Base-by-base conservation (phyloP, 345 rosid species). In the Draba incana region DNA sequence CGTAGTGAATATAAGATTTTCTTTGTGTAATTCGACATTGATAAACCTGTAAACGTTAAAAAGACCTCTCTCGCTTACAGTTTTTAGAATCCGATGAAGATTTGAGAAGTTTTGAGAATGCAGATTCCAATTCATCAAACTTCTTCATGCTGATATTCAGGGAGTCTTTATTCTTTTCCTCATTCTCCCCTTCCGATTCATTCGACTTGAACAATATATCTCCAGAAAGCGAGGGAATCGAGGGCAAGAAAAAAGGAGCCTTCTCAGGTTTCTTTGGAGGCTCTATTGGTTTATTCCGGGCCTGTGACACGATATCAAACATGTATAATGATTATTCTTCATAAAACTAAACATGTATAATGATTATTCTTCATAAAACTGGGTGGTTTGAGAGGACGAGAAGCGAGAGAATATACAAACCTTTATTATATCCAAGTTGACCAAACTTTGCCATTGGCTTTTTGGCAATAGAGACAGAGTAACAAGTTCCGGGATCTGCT, bases 391-490 rank as follows among this genome's bases (percentile, higher is more conserved):
- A 43, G 47, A 60, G 15, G 20, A 28, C 25, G 3, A 20, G 31
- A 25, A 14, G 3, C 37, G 5, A 28, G 42, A 23, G 2, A n/a
- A 50, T 46, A 44, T 54, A 58, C 50, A 46, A 15, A 94, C 99
- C 97, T 91, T 94, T 77, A 91, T 94, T 54, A 89, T 86, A 77
- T 92, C 98, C 75, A 94, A 81, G 84, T 89, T 94, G 79, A 94
- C 81, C 87, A 92, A 79, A 76, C 96, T 82, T 68, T 94, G 98
- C 99, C 98, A 94, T 64, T 94, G 98, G 84, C 90, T 88, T 75
- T 88, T 94, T 20, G 97, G 98, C 83, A 94, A 81, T 41, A 92
- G 64, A 33, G 97, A 94, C 33, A 92, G 88, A 47, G 97, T 94
- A 61, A 92, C 97, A 63, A 92, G 92, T 65, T 88, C 96, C 2